phyloP scores from a whole-genome alignment of 2,329 filamentous ascomycete species.

The Colletotrichum falcatum region DNA sequence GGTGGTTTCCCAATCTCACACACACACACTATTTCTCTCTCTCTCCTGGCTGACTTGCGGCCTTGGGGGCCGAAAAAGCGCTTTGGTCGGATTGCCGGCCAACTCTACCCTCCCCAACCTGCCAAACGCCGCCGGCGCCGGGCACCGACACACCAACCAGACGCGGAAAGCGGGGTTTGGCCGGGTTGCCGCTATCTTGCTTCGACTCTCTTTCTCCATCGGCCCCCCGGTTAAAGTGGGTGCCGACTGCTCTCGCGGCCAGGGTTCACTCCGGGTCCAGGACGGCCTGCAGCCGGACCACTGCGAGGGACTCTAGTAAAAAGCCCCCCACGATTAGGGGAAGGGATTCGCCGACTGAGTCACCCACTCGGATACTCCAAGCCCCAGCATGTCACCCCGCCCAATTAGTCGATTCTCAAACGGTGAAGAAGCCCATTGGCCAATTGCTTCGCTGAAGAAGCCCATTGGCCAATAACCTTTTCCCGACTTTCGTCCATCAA shows the following conservation, averaged over 20 bases:
- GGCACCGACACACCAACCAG: too few species aligned
- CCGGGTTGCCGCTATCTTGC: background rate
- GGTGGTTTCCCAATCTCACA: background rate
- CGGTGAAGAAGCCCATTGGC: background rate
- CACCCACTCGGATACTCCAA: slow-evolving; percentile 9
- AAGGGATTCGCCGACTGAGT: slow-evolving; percentile 22
- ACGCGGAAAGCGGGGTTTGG: background rate
- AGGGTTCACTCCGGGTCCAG: background rate
- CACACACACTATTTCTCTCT: background rate
- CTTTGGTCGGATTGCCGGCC: background rate
- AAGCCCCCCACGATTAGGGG: slow-evolving; percentile 15
- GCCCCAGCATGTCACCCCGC: background rate
- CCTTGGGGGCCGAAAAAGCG: slow-evolving; percentile 12
- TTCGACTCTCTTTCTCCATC: background rate
- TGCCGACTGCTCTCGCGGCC: too few species aligned
- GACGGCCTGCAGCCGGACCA: slow-evolving; percentile 5
- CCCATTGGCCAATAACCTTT: slow-evolving; percentile 7
- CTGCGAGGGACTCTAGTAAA: slow-evolving; percentile 7
- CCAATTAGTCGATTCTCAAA: background rate
- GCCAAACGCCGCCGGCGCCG: background rate
- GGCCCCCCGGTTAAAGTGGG: background rate
- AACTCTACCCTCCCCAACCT: background rate
- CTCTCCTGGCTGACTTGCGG: background rate
- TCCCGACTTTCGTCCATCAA: background rate
- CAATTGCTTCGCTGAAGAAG: background rate